phyloP scores from a whole-genome alignment of 306 rosid genomes.

The Corylus heterophylla region DNA sequence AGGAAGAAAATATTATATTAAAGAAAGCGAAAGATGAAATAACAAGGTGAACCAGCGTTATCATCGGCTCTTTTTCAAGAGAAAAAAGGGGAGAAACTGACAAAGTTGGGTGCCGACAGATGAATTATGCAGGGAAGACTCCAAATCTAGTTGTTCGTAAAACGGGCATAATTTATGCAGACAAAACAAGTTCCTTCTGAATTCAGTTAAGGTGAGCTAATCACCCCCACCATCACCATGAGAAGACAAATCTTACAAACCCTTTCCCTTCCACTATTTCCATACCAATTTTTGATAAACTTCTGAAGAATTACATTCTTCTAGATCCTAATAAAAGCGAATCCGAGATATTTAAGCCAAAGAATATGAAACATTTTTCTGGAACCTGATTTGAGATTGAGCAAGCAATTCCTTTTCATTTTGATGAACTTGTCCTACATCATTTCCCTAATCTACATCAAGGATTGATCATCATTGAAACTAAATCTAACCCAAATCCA shows the following conservation, averaged over 20 bases:
- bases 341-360: not conserved
- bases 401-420: not conserved
- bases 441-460: not conserved
- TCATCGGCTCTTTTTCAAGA: not conserved
- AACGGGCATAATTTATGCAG: not conserved
- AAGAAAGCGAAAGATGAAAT: not conserved
- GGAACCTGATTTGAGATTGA: too few relatives aligned
- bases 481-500: not conserved
- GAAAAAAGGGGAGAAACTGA: constrained; percentile 3
- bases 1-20: not conserved
- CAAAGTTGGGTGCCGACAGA: constrained; percentile 7
- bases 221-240: not conserved
- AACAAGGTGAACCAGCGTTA: not conserved
- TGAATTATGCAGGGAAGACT: not conserved
- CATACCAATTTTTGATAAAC: not conserved
- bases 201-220: not conserved
- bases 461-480: not conserved
- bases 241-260: not conserved
- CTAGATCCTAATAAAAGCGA: not conserved
- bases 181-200: not conserved
- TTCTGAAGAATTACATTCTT: too few relatives aligned
- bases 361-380: not conserved
- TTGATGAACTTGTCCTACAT: not conserved
- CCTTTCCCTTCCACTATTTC: not conserved
- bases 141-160: constrained; percentile 2